Evolutionary conservation across 768 basidiomycete genomes (phyloP).

Genomic region (Amanita pallidorosea): DNA sequence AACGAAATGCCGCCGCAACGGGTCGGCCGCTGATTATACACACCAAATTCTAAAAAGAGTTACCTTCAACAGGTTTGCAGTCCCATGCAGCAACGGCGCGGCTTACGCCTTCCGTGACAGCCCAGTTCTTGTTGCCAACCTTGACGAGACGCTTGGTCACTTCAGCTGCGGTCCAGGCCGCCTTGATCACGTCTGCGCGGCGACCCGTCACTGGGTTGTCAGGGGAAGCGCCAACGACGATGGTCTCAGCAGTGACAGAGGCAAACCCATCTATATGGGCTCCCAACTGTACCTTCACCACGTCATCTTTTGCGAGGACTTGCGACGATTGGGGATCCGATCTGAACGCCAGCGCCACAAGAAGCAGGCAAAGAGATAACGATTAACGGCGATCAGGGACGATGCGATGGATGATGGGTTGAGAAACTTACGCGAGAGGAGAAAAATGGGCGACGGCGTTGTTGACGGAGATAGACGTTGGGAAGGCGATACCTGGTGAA

Average conservation of each 20-base stretch:
- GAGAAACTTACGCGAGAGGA: constrained; percentile 68
- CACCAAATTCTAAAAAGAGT: constrained; percentile 10
- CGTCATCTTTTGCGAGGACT: constrained; percentile 71
- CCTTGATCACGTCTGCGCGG: constrained; percentile 86
- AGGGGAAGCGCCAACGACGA: constrained; percentile 74
- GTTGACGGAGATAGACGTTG: constrained; percentile 90
- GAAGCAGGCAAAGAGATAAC: constrained; percentile 8
- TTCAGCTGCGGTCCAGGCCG: constrained; percentile 90
- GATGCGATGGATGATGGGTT: constrained; percentile 16
- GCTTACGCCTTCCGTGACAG: constrained; percentile 77
- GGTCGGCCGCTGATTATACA: constrained; percentile 3
- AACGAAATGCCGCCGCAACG: constrained; percentile 1
- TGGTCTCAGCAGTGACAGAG: constrained; percentile 85
- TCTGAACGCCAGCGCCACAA: constrained; percentile 23
- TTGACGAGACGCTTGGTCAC: constrained; percentile 85
- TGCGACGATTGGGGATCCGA: constrained; percentile 66
- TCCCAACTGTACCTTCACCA: constrained; percentile 93
- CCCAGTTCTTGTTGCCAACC: constrained; percentile 92
- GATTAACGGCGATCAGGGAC: constrained; percentile 6
- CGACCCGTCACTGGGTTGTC: constrained; percentile 72
- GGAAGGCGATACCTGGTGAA: constrained; percentile 77
- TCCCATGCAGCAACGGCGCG: constrained; percentile 63
- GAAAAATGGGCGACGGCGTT: constrained; percentile 94
- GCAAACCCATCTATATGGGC: constrained; percentile 98
- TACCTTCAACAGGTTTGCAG: constrained; percentile 93